Conservation (phyloP, 352 stramenopile species). For the Aphanomyces euteiches region DNA sequence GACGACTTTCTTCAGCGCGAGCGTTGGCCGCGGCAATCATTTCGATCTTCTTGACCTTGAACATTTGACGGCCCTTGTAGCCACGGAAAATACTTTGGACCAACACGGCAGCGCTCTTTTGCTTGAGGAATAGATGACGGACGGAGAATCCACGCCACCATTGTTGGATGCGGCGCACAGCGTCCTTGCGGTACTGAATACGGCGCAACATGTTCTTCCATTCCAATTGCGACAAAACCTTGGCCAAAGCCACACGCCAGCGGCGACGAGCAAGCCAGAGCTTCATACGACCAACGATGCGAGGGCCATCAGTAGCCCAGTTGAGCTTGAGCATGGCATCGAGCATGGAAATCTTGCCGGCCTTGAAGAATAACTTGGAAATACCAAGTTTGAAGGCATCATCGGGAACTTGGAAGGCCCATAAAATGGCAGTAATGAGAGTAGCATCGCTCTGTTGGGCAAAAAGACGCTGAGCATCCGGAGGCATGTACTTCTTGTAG, state of each 20-base stretch:
- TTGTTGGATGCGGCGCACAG: slow-evolving; percentile 68
- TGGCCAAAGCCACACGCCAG: slow-evolving; percentile 64
- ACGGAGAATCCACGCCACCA: slow-evolving; percentile 78
- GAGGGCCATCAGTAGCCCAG: slow-evolving; percentile 53
- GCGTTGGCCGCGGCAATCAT: slow-evolving; percentile 73
- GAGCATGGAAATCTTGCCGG: slow-evolving; percentile 69
- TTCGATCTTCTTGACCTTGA: slow-evolving; percentile 84
- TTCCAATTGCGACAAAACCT: slow-evolving; percentile 58
- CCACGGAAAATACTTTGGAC: slow-evolving; percentile 80
- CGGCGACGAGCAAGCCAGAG: slow-evolving; percentile 64
- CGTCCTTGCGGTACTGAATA: slow-evolving; percentile 61
- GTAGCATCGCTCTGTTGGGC: slow-evolving; percentile 65
- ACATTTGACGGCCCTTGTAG: slow-evolving; percentile 59
- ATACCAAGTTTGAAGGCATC: slow-evolving; percentile 81
- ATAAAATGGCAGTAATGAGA: slow-evolving; percentile 77
- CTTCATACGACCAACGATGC: slow-evolving; percentile 62
- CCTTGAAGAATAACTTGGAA: slow-evolving; percentile 69
- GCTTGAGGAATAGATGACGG: slow-evolving; percentile 79
- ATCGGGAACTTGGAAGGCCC: slow-evolving; percentile 74
- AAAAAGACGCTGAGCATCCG: slow-evolving; percentile 67
- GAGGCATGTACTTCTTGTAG: slow-evolving; percentile 70
- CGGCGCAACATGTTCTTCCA: slow-evolving; percentile 50
- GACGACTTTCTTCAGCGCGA: slow-evolving; percentile 63
- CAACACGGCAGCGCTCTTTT: slow-evolving; percentile 60
- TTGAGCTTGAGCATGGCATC: slow-evolving; percentile 77